phyloP scores from a whole-genome alignment of 2,329 filamentous ascomycete genomes.

The Colletotrichum zoysiae region DNA sequence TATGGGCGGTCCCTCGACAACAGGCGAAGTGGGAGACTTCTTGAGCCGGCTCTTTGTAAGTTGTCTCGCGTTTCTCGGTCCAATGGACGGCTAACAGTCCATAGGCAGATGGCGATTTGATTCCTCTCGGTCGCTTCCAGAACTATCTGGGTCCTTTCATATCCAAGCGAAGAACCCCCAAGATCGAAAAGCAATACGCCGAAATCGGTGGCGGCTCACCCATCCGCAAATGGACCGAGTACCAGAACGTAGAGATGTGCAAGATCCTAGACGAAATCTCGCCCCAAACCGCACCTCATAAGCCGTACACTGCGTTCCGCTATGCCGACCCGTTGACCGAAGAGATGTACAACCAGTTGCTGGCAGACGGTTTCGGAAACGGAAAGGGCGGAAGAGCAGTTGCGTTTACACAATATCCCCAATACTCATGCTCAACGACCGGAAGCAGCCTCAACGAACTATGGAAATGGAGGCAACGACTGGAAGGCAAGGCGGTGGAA shows the following conservation, averaged over 20 bases:
- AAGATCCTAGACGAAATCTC: slow-evolving; percentile 93
- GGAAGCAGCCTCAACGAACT: slow-evolving; percentile 96
- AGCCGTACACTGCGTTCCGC: slow-evolving; percentile 96
- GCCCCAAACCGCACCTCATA: slow-evolving; percentile 94
- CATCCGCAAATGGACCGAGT: slow-evolving; percentile 97
- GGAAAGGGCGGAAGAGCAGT: slow-evolving; percentile 94
- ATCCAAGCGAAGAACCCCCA: slow-evolving; percentile 87
- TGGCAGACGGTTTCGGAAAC: slow-evolving; percentile 90
- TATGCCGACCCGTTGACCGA: slow-evolving; percentile 95
- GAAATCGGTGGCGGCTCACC: slow-evolving; percentile 98
- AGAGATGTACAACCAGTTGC: slow-evolving; percentile 86
- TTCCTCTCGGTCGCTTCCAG: slow-evolving; percentile 93
- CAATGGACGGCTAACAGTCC: slow-evolving; percentile 40
- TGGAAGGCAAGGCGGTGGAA: slow-evolving; percentile 80
- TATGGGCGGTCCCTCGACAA: slow-evolving; percentile 95
- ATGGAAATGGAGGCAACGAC: slow-evolving; percentile 93
- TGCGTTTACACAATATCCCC: slow-evolving; percentile 97
- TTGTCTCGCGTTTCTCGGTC: slow-evolving; percentile 35
- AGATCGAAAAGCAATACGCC: slow-evolving; percentile 95
- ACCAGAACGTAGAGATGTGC: slow-evolving; percentile 95
- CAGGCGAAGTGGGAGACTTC: slow-evolving; percentile 89
- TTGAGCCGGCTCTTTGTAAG: slow-evolving; percentile 91
- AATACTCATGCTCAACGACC: slow-evolving; percentile 98
- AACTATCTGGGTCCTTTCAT: slow-evolving; percentile 91
- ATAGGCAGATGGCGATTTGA: slow-evolving; percentile 91